Percentiles rank a stretch among this genome's conserved stretches.
Evolutionary conservation across 257 asterid genomes (phyloP).

Genomic region (Ajuga chamaepitys): DNA sequence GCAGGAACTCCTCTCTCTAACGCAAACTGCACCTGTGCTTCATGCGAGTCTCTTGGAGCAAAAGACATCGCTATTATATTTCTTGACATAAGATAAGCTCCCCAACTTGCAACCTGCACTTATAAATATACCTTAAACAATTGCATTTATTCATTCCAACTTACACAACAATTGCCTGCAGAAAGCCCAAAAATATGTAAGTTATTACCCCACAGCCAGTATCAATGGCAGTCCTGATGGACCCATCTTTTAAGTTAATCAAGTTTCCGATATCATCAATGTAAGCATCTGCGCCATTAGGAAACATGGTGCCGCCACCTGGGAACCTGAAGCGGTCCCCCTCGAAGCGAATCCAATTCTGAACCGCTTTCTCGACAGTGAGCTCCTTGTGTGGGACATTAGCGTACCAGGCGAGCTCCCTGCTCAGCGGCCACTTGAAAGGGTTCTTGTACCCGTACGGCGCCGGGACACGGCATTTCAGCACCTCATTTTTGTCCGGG

Average conservation of each 20-base stretch:
- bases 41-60: slow-evolving; percentile 36
- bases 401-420: slow-evolving; percentile 77
- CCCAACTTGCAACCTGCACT: slow-evolving; percentile 42
- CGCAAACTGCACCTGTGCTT: slow-evolving; percentile 38
- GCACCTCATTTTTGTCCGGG: slow-evolving; percentile 36
- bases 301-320: slow-evolving; percentile 93
- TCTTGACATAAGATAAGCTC: slow-evolving; percentile 31
- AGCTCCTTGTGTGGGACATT: slow-evolving; percentile 79
- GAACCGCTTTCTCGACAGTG: slow-evolving; percentile 83
- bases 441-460: slow-evolving; percentile 68
- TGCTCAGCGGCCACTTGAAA: slow-evolving; percentile 68
- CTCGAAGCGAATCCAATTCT: slow-evolving; percentile 79
- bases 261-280: slow-evolving; percentile 66
- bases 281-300: slow-evolving; percentile 66
- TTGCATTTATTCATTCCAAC: no score
- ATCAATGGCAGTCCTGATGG: slow-evolving; percentile 80
- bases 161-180: neutral
- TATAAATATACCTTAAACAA: no score
- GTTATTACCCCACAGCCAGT: slow-evolving; percentile 89
- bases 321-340: slow-evolving; percentile 75
- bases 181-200: neutral
- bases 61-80: slow-evolving; percentile 33
- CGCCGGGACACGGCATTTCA: slow-evolving; percentile 71
- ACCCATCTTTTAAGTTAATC: slow-evolving; percentile 64
- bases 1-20: slow-evolving; percentile 39